Base-by-base conservation (phyloP, 2,329 filamentous ascomycete species). In the Ploettnerulaceae sp. region DNA sequence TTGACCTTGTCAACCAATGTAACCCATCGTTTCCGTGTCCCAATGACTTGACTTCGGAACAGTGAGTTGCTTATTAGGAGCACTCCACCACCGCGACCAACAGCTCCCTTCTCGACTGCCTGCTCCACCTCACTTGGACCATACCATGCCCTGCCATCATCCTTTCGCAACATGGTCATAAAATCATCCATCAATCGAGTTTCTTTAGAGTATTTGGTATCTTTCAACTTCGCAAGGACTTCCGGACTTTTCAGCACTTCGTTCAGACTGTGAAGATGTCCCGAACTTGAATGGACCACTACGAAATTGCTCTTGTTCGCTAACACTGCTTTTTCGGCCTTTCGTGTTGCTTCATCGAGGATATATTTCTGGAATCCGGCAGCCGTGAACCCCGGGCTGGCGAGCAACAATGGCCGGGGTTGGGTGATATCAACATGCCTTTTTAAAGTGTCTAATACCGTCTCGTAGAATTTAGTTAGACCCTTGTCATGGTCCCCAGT, bases 81-180 rank as follows among this genome's bases (percentile, higher is more conserved):
- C 2, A 89, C 79, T 9, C 89, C 90, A 0, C 90, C 90, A 7
- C 90, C 89, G 11, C 84, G 76, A 1, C 90, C 90, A 0, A 97
- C 89, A 0, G 90, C 93, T 1, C 91, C 91, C 57, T 93, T 87
- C 8, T 82, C 81, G 3, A 96, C 83, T 0, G 91, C 91, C 51
- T 78, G 79, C 61, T 88, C 82, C 2, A 95, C 89, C 43, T 95
- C 88, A 11, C 74, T 77, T 0, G 84, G 79, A 0, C 93, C 93
- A 66, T 98, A 98, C 76, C 90, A 95, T 2, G 90, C 91, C 47
- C 86, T 79, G 2, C 87, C 86, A 55, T 96, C 90, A 53, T 97
- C 90, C 49, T 80, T 79, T 41, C 90, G 82, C 49, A 98, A 71
- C 51, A 87, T 73, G 0, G 82, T 77, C 58, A 86, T 81, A 63